These are phyloP conservation scores for Coemansia sp. DNA, from an alignment of 192 early-diverging fungal genomes.

Conservation along the genomic window DNA sequence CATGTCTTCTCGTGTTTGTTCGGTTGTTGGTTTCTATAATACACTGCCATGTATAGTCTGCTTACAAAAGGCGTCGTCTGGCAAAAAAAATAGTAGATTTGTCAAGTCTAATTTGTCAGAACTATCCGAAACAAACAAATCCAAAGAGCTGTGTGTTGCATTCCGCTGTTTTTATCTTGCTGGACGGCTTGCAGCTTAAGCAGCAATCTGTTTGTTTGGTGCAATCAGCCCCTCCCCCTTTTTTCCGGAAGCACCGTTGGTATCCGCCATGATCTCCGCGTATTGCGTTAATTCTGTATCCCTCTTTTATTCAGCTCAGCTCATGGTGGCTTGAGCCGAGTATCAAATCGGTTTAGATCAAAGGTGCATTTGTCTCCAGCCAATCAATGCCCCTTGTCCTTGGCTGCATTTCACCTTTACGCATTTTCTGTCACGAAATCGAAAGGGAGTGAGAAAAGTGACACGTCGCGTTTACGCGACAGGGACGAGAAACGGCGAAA, in stretches of 20 bases:
- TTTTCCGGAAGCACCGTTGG: not conserved
- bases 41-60: not conserved
- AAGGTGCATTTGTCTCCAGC: not conserved
- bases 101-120: too few relatives aligned
- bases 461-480: not conserved
- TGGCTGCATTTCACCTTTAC: not conserved
- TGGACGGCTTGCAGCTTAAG: too few relatives aligned
- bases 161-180: too few relatives aligned
- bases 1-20: too few relatives aligned
- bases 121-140: too few relatives aligned
- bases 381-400: not conserved
- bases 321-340: not conserved
- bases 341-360: not conserved
- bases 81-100: too few relatives aligned
- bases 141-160: too few relatives aligned
- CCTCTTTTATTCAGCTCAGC: not conserved
- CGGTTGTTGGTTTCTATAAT: not conserved
- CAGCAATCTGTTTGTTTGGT: too few relatives aligned
- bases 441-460: not conserved
- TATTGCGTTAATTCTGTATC: not conserved
- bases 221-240: too few relatives aligned
- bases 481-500: not conserved
- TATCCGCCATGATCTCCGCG: not conserved
- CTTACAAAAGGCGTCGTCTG: not conserved
- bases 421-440: not conserved